Evolutionary conservation across 2,329 filamentous ascomycete genomes (phyloP).

Genomic region (Neonectria coccinea): DNA sequence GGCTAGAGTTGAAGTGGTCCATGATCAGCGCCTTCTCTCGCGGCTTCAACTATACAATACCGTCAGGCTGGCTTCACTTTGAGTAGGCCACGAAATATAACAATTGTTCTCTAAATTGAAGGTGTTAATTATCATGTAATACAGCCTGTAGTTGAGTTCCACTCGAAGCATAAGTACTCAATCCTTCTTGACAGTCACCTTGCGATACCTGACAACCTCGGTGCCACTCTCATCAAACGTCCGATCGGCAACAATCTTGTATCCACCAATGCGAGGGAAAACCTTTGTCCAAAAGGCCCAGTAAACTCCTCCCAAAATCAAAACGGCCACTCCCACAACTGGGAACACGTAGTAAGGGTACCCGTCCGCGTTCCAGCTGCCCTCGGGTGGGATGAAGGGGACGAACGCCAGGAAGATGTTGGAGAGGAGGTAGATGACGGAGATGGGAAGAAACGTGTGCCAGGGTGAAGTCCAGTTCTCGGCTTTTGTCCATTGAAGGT

Average conservation of each 20-base stretch:
- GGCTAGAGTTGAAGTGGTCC: no score
- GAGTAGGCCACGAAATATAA: no score
- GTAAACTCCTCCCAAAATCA: constrained; percentile 63
- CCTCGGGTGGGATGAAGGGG: constrained; percentile 66
- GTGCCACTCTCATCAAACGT: constrained; percentile 53
- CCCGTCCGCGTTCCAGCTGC: constrained; percentile 59
- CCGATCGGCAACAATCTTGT: constrained; percentile 60
- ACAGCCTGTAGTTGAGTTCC: not conserved
- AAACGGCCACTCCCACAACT: constrained; percentile 64
- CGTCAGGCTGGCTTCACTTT: no score
- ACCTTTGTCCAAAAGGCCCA: constrained; percentile 66
- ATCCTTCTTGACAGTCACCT: constrained; percentile 43
- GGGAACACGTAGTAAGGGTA: constrained; percentile 70
- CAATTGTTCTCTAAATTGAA: not conserved
- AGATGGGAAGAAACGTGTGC: constrained; percentile 62
- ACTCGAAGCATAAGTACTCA: not conserved
- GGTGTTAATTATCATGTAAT: no score
- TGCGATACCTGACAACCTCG: constrained; percentile 57
- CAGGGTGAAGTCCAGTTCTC: constrained; percentile 67
- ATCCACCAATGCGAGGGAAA: constrained; percentile 61
- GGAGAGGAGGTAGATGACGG: constrained; percentile 60
- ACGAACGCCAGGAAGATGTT: constrained; percentile 66
- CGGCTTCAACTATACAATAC: no score
- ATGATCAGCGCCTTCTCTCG: no score
- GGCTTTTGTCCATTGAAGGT: constrained; percentile 61